phyloP scores from a whole-genome alignment of 148 eudicot species.

The Fallopia convolvulus region DNA sequence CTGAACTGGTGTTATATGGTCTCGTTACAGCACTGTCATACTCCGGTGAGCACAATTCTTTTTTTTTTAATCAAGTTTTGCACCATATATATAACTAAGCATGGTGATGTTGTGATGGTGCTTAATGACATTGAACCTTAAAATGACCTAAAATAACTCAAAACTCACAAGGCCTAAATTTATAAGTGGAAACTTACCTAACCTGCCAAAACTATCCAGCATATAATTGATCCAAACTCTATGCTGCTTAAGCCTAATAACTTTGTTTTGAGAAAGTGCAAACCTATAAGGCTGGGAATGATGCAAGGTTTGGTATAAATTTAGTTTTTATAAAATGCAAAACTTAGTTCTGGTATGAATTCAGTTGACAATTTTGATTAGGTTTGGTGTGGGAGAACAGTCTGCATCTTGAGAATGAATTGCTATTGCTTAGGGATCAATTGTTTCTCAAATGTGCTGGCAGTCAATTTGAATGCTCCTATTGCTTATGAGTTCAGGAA shows the following conservation, averaged over 20 bases:
- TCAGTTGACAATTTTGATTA: too few relatives aligned
- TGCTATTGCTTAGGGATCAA: too few relatives aligned
- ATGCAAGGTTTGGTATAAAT: too few relatives aligned
- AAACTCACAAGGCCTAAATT: background rate
- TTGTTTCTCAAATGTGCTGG: too few relatives aligned
- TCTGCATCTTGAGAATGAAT: too few relatives aligned
- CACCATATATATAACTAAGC: background rate
- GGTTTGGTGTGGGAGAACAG: too few relatives aligned
- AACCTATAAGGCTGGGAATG: too few relatives aligned
- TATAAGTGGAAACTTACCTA: background rate
- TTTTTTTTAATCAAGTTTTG: background rate
- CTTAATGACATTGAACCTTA: background rate
- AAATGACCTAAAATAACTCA: background rate
- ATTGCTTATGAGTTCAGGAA: too few relatives aligned
- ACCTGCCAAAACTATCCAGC: background rate
- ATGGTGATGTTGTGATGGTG: background rate
- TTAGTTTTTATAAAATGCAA: too few relatives aligned
- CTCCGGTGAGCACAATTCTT: conserved; percentile 54
- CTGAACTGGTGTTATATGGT: conserved; percentile 80
- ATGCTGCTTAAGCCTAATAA: background rate
- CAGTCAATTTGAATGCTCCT: too few relatives aligned
- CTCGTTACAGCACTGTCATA: conserved; percentile 87
- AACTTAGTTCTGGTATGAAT: too few relatives aligned
- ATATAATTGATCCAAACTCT: background rate
- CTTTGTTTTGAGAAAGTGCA: background rate